Base-by-base conservation (phyloP, 352 stramenopile species). In the Paralagenidium karlingii region DNA sequence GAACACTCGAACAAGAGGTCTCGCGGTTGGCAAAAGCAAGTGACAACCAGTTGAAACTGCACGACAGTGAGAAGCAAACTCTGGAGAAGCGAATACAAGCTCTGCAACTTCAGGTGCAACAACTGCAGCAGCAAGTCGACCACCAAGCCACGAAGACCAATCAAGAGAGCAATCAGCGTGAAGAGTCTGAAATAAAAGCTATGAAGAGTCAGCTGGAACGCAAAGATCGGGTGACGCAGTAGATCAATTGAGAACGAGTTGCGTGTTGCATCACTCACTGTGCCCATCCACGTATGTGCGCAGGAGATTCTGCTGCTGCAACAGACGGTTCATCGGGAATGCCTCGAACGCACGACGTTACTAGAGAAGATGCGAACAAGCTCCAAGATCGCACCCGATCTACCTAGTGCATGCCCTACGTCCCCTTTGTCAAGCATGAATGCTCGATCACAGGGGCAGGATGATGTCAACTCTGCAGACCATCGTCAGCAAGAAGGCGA, bases 271-370 rank as follows among this genome's bases (percentile, higher is more conserved):
- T n/a, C n/a, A n/a, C n/a, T 8, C 13, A 49, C 34, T 15, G 30
- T 33, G 2, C 5, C 25, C 19, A 9, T 36, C 34, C 7, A 45
- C 42, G 26, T 25, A 25, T 33, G 5, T 12, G 16, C 33, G 22
- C 19, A 90, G 70, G 76, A 90, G 47, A 87, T 90, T 13, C 16
- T 49, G 8, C 47, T 87, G 12, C 51, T 90, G 10, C 73, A 87
- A 38, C 70, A 83, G 26, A 90, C 76, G 1, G 76, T 90, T 43
- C 74, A 90, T 53, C 65, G 71, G 6, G 76, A 90, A 50, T 87
- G 76, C 36, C 52, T 90, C 20, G 76, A 90, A 48, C 63, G 76
- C 11, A 90, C 74, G 4, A 82, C 73, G 15, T 43, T 89, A 9
- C 47, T 89, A 1, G 69, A 89, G 45, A 68, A 66, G 45, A 78